Evolutionary conservation across 768 basidiomycete species (phyloP).

Genomic region (Chalciporus sphaerocephalus): DNA sequence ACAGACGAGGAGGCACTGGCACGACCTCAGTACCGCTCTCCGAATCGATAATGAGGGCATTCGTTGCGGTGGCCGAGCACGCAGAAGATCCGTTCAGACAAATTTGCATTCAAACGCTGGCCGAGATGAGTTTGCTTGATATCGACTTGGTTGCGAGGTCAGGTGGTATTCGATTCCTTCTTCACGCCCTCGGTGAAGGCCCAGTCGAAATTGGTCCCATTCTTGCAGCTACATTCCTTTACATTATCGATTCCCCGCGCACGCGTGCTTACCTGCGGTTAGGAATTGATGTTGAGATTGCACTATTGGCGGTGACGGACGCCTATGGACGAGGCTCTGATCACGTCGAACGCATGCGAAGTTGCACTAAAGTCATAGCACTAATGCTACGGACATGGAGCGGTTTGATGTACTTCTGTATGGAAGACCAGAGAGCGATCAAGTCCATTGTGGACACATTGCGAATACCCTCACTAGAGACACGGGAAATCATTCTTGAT

Average conservation of each 20-base stretch:
- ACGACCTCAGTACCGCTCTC: constrained; percentile 57
- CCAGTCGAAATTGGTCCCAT: constrained; percentile 77
- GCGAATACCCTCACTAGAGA: constrained; percentile 72
- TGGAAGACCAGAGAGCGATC: constrained; percentile 83
- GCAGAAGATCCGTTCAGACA: constrained; percentile 83
- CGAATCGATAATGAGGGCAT: constrained; percentile 74
- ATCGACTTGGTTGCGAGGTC: constrained; percentile 75
- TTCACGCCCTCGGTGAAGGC: constrained; percentile 87
- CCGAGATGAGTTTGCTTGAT: constrained; percentile 92
- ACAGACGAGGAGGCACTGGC: constrained; percentile 37
- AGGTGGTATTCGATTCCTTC: constrained; percentile 79
- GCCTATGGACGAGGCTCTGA: constrained; percentile 81
- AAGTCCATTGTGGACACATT: constrained; percentile 80
- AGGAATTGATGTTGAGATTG: constrained; percentile 90
- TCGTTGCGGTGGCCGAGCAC: constrained; percentile 93
- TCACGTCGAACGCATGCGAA: constrained; percentile 75
- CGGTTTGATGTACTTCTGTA: constrained; percentile 94
- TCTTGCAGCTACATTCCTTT: constrained; percentile 74
- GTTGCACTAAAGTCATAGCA: constrained; percentile 72
- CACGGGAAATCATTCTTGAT: constrained; percentile 86
- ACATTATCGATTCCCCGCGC: constrained; percentile 80
- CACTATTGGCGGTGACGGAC: constrained; percentile 85
- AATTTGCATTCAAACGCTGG: constrained; percentile 79
- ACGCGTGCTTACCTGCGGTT: constrained; percentile 73
- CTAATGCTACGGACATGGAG: constrained; percentile 90